These are phyloP conservation scores for Fusarium humuli DNA, from an alignment of 2,329 filamentous ascomycete species.

Conservation along the genomic window DNA sequence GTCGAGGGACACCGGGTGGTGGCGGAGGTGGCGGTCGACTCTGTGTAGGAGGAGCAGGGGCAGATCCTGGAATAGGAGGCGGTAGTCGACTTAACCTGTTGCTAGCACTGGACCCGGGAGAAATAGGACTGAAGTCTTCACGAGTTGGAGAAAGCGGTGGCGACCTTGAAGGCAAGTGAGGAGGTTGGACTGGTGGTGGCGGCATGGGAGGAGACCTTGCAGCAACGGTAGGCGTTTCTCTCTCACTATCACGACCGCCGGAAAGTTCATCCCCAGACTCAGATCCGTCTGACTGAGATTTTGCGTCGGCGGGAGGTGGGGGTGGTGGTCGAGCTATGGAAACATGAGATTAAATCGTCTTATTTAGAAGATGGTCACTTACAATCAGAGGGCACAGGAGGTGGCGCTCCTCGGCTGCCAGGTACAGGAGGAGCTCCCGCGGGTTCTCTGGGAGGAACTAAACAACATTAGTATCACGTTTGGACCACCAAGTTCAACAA, in stretches of 20 bases:
- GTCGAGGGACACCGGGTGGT: conserved; percentile 66
- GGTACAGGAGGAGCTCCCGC: conserved; percentile 59
- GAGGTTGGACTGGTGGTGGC: conserved; percentile 51
- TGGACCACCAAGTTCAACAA: background rate
- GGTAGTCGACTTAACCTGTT: conserved; percentile 69
- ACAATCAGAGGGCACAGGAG: conserved; percentile 71
- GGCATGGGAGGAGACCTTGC: conserved; percentile 58
- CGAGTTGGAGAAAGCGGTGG: conserved; percentile 49
- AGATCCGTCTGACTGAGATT: conserved; percentile 80
- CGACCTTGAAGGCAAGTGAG: conserved; percentile 47
- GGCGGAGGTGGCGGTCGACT: conserved; percentile 75
- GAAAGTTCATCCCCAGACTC: conserved; percentile 91
- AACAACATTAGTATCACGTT: conserved; percentile 42
- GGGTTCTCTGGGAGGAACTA: conserved; percentile 51
- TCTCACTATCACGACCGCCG: conserved; percentile 57
- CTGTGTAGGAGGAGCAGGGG: conserved; percentile 63
- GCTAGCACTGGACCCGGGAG: conserved; percentile 57
- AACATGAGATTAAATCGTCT: conserved; percentile 46
- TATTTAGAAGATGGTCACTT: conserved; percentile 52
- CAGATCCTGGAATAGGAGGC: conserved; percentile 69
- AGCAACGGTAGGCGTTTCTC: conserved; percentile 45
- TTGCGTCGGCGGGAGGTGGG: conserved; percentile 63
- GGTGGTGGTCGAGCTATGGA: conserved; percentile 71
- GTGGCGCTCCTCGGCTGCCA: conserved; percentile 64
- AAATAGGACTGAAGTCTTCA: conserved; percentile 56